Percentiles rank a stretch among this genome's conserved stretches.
Evolutionary conservation across 2,329 filamentous ascomycete species (phyloP).

Genomic region (Phialemoniopsis sp.): DNA sequence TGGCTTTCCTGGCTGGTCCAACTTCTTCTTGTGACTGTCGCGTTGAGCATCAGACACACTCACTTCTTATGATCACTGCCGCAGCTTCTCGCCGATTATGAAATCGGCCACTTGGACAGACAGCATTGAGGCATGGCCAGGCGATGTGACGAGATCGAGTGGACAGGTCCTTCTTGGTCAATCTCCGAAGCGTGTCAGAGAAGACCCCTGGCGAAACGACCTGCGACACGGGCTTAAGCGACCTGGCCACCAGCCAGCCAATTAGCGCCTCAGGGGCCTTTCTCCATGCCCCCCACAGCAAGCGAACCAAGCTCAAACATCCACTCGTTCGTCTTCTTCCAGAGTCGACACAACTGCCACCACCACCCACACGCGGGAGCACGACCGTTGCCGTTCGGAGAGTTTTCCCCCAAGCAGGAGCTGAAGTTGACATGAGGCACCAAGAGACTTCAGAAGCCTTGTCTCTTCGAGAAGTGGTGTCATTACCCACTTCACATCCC

Average conservation of each 20-base stretch:
- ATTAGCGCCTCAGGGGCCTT: conserved; percentile 2
- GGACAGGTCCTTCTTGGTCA: background rate
- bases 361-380: no score
- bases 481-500: conserved; percentile 24
- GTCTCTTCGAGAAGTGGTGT: conserved; percentile 19
- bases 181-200: conserved; percentile 25
- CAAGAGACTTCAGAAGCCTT: conserved; percentile 1
- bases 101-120: no score
- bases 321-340: no score
- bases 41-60: no score
- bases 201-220: conserved; percentile 31
- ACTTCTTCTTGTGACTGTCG: no score
- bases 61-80: no score
- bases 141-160: conserved; percentile 5
- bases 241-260: conserved; percentile 2
- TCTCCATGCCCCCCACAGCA: background rate
- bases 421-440: conserved; percentile 3
- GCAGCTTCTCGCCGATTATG: no score
- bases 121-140: no score
- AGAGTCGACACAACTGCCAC: no score
- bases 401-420: background rate
- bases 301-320: background rate
- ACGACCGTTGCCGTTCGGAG: background rate
- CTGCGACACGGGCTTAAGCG: conserved; percentile 21
- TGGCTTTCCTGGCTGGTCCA: no score